Evolutionary conservation across 177 flowering plant species (phyloP), one percentile per base, ranked within the genome.

Genomic region (Tripterygium wilfordii): DNA sequence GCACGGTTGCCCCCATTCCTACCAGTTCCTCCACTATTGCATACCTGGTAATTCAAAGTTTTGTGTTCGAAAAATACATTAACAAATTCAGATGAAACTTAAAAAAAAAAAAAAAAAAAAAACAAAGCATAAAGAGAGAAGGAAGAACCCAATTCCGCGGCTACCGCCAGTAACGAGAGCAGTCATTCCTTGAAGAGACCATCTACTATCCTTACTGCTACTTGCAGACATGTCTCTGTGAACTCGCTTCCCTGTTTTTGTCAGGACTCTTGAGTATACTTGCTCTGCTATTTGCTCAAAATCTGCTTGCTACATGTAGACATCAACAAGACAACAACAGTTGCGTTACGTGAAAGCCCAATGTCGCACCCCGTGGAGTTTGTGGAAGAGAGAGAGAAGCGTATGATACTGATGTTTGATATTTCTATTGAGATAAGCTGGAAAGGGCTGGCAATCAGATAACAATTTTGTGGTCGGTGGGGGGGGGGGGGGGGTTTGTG

Each of bases 1-100:
- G 51, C 13, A 75, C 54, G 18, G 38, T 48, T 5, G 75, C 80
- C 21, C 74, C 78, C 16, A 66, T 20, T 30, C 42, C 57, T 2
- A 65, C 67, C 24, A 75, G 47, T 36, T 75, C 80, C 57, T 75
- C 77, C 48, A 75, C 77, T n/a, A 64, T 40, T 2, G 71, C 77
- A 51, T 48, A 41, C 26, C 74, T 64, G 51, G 6, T 1, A 3
- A 36, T 35, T 49, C 4, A 21, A 33, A 15, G 36, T 14, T 16
- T 16, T 3, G 20, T 27, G 10, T 10, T 44, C 5, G n/a, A 42
- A 15, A 46, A 29, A 23, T 8, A 13, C 2, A 40, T 2, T 27
- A 15, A 22, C 23, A 8, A 14, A 17, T 1, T n/a, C n/a, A n/a
- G n/a, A n/a, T n/a, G n/a, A n/a, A n/a, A n/a, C n/a, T n/a, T n/a